Conservation (phyloP, 495 filamentous ascomycete species). For the Penicillium roqueforti region DNA sequence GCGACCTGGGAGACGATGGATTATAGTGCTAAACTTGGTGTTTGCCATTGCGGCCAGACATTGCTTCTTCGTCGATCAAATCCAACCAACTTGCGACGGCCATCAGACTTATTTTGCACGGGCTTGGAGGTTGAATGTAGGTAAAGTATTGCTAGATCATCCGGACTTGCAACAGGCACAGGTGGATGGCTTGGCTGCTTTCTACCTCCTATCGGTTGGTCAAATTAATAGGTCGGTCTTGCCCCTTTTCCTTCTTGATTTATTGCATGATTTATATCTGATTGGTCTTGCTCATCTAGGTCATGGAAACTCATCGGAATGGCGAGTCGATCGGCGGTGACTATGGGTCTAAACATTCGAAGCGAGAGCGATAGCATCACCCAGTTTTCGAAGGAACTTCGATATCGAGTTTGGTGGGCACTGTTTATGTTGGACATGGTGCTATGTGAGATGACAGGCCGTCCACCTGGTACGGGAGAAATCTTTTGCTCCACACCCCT, state of each 20-base stretch:
- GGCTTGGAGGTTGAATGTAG: constrained; percentile 52
- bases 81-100: constrained; percentile 36
- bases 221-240: constrained; percentile 48
- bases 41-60: constrained; percentile 59
- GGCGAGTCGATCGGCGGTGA: constrained; percentile 54
- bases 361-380: constrained; percentile 48
- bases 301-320: constrained; percentile 56
- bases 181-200: constrained; percentile 43
- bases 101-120: constrained; percentile 55
- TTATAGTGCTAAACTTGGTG: constrained; percentile 59
- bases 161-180: constrained; percentile 50
- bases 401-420: constrained; percentile 48
- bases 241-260: neutral
- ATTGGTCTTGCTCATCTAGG: neutral
- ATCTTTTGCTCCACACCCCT: constrained; percentile 54
- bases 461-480: constrained; percentile 50
- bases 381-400: constrained; percentile 45
- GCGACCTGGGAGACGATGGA: constrained; percentile 47
- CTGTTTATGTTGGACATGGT: constrained; percentile 55
- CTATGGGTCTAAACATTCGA: constrained; percentile 58
- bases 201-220: constrained; percentile 51
- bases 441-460: constrained; percentile 57
- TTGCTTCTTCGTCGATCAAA: constrained; percentile 36
- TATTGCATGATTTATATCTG: neutral
- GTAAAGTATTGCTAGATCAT: constrained; percentile 47